Conservation (phyloP, 2,329 filamentous ascomycete species). For the Penicillium hordei region DNA sequence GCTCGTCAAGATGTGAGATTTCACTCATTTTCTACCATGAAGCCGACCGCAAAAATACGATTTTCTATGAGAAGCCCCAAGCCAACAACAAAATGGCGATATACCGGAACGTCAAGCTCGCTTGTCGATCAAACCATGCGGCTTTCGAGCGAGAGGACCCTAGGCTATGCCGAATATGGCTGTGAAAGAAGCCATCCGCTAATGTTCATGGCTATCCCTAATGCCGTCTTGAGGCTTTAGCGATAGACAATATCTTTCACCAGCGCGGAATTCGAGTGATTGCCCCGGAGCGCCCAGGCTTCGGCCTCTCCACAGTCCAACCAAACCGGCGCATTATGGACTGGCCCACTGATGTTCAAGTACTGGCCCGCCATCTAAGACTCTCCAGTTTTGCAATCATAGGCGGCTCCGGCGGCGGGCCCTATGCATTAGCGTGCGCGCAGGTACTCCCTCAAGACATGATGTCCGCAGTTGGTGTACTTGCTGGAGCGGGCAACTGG, state of each 20-base stretch:
- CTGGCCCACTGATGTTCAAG: constrained; percentile 45
- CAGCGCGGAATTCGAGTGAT: constrained; percentile 43
- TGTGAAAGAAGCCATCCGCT: constrained; percentile 32
- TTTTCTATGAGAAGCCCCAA: neutral
- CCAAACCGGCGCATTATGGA: constrained; percentile 40
- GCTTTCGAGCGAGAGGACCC: constrained; percentile 39
- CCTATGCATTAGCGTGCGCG: constrained; percentile 51
- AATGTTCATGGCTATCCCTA: constrained; percentile 46
- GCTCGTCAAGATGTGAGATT: neutral
- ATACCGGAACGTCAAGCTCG: neutral
- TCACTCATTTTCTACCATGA: neutral
- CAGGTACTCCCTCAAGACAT: constrained; percentile 30
- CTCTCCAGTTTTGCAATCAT: constrained; percentile 46
- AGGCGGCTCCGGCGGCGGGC: constrained; percentile 49
- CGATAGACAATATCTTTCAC: constrained; percentile 35
- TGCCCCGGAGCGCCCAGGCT: constrained; percentile 46
- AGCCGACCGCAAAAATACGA: neutral
- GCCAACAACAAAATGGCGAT: neutral
- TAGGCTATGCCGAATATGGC: constrained; percentile 50
- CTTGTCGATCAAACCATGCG: constrained; percentile 18
- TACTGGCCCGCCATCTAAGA: constrained; percentile 43
- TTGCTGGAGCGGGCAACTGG: constrained; percentile 39
- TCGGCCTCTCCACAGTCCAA: constrained; percentile 44
- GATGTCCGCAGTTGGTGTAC: constrained; percentile 40
- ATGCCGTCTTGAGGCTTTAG: constrained; percentile 44